phyloP scores from a whole-genome alignment of 1,284 basidiomycete genomes.

The Stygiomarasmius scandens region DNA sequence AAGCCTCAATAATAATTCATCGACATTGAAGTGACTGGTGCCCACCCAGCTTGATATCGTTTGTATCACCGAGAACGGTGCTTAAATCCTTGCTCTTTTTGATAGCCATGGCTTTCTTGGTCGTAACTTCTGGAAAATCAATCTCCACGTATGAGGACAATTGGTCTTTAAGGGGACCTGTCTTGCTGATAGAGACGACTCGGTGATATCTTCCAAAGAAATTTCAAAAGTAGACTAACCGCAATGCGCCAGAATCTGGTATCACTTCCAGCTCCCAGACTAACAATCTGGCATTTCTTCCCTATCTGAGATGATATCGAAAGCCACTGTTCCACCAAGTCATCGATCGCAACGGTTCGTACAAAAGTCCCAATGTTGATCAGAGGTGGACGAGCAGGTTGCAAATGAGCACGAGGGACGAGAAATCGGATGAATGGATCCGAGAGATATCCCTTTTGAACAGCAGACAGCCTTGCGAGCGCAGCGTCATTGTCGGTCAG shows the following conservation, averaged over 20 bases:
- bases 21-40: constrained; percentile 9
- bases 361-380: constrained; percentile 97
- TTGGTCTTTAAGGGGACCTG: constrained; percentile 48
- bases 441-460: constrained; percentile 71
- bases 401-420: constrained; percentile 63
- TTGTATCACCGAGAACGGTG: constrained; percentile 50
- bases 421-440: constrained; percentile 74
- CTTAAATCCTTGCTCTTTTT: constrained; percentile 68
- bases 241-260: constrained; percentile 89
- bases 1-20: background rate
- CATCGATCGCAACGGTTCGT: constrained; percentile 81
- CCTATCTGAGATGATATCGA: constrained; percentile 38
- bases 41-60: constrained; percentile 47
- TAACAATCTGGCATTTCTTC: constrained; percentile 77
- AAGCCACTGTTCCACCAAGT: constrained; percentile 77
- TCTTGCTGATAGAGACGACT: constrained; percentile 43
- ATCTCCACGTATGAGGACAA: constrained; percentile 80
- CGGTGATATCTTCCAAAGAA: background rate
- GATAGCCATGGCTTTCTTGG: constrained; percentile 83
- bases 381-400: constrained; percentile 75
- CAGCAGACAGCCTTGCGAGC: constrained; percentile 75
- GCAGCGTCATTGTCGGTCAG: constrained; percentile 48
- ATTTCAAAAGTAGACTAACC: constrained; percentile 51
- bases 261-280: constrained; percentile 91
- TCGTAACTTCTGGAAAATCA: constrained; percentile 87